Base-by-base conservation (phyloP, 208 protist species). In the Trypanosoma scelopori region DNA sequence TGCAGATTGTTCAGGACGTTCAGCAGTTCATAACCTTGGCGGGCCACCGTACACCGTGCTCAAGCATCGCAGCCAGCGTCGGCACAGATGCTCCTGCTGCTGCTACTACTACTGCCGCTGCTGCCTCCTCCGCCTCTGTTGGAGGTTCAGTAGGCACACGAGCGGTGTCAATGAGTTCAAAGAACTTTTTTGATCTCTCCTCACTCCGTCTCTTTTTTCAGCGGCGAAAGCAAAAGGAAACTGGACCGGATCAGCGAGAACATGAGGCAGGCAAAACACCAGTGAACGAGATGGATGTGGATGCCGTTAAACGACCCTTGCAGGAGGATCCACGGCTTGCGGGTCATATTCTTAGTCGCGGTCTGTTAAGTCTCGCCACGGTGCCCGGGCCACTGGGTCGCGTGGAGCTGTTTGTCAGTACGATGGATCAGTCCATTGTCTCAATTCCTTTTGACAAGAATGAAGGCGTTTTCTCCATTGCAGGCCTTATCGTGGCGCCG, bases 261-360 rank as follows among this genome's bases (percentile, higher is more conserved):
- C 46, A 46, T 13, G 58, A 6, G 25, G 28, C 39, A 15, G 18
- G 25, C 25, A n/a, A 28, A 6, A 28, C 20, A 25, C 30, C 18
- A 28, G 13, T 13, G 51, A 1, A 43, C n/a, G 61, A 65, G n/a
- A 5, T 12, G 45, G 9, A 37, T 37, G 32, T 37, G 32, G 9
- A 37, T 9, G 32, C 32, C 9, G 32, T 37, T 37, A 45, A 28
- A 32, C 47, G 27, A 22, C 32, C 55, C 15, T 41, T 30, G 35
- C 45, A 30, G 5, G 50, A 62, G n/a, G 47, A 57, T 22, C 41
- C 45, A 12, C 20, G 20, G 37, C 46, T 53, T 13, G 60, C 35
- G 37, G 88, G 88, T n/a, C 78, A 89, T 56, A 65, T 94, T 16
- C 69, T 94, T 5, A 92, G 85, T 47, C 78, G 83, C 4, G 88